Conservation (phyloP, 257 asterid genomes). For the Henckelia pumila region DNA sequence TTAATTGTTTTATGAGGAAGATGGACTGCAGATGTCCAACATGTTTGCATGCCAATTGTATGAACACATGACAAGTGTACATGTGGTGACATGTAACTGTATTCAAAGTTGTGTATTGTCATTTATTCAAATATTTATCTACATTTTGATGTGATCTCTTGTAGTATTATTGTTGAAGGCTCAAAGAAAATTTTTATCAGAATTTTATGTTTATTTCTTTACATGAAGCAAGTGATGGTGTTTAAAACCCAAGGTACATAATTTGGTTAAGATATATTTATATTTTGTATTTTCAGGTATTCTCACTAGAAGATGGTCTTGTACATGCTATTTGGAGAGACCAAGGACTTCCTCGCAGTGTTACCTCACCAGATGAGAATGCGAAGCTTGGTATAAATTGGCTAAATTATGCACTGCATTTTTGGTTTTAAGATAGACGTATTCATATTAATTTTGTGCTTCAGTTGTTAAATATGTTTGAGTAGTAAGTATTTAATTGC, state of each 20-base stretch:
- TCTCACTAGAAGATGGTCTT: constrained; percentile 75
- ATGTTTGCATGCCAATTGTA: neutral
- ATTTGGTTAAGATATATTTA: constrained; percentile 4
- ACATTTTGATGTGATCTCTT: neutral
- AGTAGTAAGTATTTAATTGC: neutral
- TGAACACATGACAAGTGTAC: neutral
- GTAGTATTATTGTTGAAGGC: neutral
- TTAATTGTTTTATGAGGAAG: too few relatives aligned
- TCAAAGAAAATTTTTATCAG: too few relatives aligned
- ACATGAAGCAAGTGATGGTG: constrained; percentile 7
- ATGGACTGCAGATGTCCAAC: too few relatives aligned
- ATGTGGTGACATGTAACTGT: neutral
- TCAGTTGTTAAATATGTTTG: neutral
- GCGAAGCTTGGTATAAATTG: constrained; percentile 63
- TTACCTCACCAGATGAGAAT: constrained; percentile 42
- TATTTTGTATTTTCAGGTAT: constrained; percentile 53
- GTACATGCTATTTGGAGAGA: constrained; percentile 59
- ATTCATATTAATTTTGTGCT: constrained; percentile 4
- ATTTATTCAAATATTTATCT: neutral
- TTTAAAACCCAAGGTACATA: neutral
- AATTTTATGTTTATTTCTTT: neutral
- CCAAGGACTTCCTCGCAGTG: constrained; percentile 44
- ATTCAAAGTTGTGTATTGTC: neutral
- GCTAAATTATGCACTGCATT: constrained; percentile 64
- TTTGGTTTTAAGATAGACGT: constrained; percentile 18